Evolutionary conservation across 768 basidiomycete genomes (phyloP).

Genomic region (Tylopilus felleus): DNA sequence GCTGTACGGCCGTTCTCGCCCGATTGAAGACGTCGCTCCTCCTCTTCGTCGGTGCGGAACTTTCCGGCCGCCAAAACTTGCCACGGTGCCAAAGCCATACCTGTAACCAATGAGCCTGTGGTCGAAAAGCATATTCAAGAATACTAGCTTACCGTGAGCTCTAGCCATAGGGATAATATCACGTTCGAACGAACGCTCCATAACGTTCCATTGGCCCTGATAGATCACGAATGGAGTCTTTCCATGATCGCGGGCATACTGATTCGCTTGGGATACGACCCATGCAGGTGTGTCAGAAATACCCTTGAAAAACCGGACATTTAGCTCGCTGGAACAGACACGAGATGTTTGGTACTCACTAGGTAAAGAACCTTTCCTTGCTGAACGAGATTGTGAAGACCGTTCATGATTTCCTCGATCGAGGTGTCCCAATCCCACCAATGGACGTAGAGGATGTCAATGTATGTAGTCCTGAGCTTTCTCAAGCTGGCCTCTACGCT

Average conservation of each 20-base stretch:
- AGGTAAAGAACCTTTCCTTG: slow-evolving; percentile 45
- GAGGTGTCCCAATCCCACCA: slow-evolving; percentile 48
- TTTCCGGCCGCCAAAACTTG: slow-evolving; percentile 30
- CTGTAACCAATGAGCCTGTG: slow-evolving; percentile 21
- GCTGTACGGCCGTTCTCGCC: slow-evolving; percentile 39
- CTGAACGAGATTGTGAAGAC: slow-evolving; percentile 41
- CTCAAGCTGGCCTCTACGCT: slow-evolving; percentile 34
- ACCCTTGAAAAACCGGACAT: slow-evolving; percentile 10
- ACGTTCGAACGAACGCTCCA: slow-evolving; percentile 39
- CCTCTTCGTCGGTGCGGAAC: slow-evolving; percentile 31
- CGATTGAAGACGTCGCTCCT: slow-evolving; percentile 20
- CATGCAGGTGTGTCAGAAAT: slow-evolving; percentile 45
- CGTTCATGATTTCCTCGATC: slow-evolving; percentile 45
- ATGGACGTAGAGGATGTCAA: slow-evolving; percentile 55
- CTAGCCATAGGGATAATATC: slow-evolving; percentile 40
- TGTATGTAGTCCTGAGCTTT: slow-evolving; percentile 55
- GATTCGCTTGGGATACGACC: slow-evolving; percentile 47
- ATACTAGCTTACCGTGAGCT: slow-evolving; percentile 15
- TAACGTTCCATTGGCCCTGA: slow-evolving; percentile 35
- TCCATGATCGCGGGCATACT: slow-evolving; percentile 47
- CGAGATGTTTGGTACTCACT: neutral
- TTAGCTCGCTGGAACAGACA: neutral
- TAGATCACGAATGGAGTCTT: slow-evolving; percentile 46
- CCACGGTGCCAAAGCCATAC: slow-evolving; percentile 36
- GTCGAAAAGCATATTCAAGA: neutral